Conservation (phyloP, 2,329 filamentous ascomycete species). For the Sclerotinia minor region DNA sequence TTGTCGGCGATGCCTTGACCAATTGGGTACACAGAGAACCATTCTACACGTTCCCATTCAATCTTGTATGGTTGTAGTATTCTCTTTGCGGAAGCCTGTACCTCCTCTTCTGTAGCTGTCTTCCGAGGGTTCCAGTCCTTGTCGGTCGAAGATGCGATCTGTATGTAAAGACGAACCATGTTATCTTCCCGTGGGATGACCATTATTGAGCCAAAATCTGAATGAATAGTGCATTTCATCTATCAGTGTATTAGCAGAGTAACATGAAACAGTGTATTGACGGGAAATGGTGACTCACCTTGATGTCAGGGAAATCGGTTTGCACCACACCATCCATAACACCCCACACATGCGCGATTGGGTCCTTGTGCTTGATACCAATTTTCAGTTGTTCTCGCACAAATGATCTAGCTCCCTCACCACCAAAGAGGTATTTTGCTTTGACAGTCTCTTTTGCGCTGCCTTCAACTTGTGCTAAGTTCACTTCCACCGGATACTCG, state of each 20-base stretch:
- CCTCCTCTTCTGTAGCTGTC: constrained; percentile 62
- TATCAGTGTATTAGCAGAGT: constrained; percentile 39
- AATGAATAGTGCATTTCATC: constrained; percentile 77
- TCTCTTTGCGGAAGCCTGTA: constrained; percentile 64
- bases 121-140: constrained; percentile 61
- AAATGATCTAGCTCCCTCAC: constrained; percentile 68
- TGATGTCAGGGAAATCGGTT: constrained; percentile 76
- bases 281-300: constrained; percentile 54
- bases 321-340: constrained; percentile 73
- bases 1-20: constrained; percentile 70
- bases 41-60: constrained; percentile 66
- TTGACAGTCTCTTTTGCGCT: constrained; percentile 67
- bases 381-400: constrained; percentile 67
- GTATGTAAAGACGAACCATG: constrained; percentile 70
- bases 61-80: constrained; percentile 68
- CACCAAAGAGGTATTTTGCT: constrained; percentile 70
- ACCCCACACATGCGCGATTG: constrained; percentile 71
- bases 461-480: constrained; percentile 75
- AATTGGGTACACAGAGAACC: constrained; percentile 77
- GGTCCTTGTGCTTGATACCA: constrained; percentile 68
- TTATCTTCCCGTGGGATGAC: constrained; percentile 72
- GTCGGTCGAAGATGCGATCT: constrained; percentile 62
- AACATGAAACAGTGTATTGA: constrained; percentile 50
- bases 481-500: constrained; percentile 78
- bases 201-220: constrained; percentile 72